Evolutionary conservation across 2,329 filamentous ascomycete genomes (phyloP).

Genomic region (Orbilia oligospora): DNA sequence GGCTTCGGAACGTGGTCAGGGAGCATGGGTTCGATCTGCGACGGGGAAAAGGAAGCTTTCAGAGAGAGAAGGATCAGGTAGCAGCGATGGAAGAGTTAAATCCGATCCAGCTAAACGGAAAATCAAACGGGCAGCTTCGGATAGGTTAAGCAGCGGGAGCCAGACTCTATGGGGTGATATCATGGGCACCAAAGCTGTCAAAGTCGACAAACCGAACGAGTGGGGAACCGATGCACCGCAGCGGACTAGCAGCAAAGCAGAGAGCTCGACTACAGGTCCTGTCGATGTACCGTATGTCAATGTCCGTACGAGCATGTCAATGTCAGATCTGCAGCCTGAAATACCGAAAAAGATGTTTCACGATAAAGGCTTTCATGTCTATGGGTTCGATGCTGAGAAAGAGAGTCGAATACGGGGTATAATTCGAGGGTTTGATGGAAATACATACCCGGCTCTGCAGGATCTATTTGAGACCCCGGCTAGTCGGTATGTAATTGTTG

Average conservation of each 20-base stretch:
- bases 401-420: slow-evolving; percentile 51
- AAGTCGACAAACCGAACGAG: slow-evolving; percentile 62
- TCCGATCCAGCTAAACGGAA: slow-evolving; percentile 77
- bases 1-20: slow-evolving; percentile 80
- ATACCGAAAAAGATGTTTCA: slow-evolving; percentile 67
- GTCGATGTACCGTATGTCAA: slow-evolving; percentile 63
- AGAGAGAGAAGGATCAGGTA: slow-evolving; percentile 68
- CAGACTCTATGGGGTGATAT: slow-evolving; percentile 94
- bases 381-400: slow-evolving; percentile 69
- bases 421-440: slow-evolving; percentile 66
- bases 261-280: slow-evolving; percentile 63
- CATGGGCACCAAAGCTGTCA: slow-evolving; percentile 70
- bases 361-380: slow-evolving; percentile 67
- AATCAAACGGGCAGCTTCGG: slow-evolving; percentile 87
- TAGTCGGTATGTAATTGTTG: slow-evolving; percentile 64
- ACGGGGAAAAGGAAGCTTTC: slow-evolving; percentile 75
- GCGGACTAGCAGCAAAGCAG: slow-evolving; percentile 45
- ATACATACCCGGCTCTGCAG: slow-evolving; percentile 62
- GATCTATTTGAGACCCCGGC: slow-evolving; percentile 59
- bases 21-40: slow-evolving; percentile 68
- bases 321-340: slow-evolving; percentile 50
- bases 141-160: slow-evolving; percentile 83
- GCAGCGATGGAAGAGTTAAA: slow-evolving; percentile 45
- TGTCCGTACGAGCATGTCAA: slow-evolving; percentile 47
- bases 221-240: slow-evolving; percentile 62